phyloP scores from a whole-genome alignment of 306 rosid genomes.

The Acacia confusa region DNA sequence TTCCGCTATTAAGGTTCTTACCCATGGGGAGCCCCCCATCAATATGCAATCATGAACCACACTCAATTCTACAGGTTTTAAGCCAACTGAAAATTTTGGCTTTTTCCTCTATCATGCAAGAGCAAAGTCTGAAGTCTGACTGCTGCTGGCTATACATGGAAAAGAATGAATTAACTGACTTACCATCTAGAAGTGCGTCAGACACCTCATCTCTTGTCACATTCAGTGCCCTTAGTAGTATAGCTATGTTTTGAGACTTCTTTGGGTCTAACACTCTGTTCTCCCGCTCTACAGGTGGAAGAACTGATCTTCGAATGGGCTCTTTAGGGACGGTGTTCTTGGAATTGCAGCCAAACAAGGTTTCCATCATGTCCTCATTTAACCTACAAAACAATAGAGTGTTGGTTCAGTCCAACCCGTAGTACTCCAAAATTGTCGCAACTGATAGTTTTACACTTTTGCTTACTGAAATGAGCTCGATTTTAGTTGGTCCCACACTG shows the following conservation, averaged over 20 bases:
- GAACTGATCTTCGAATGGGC: constrained; percentile 58
- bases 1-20: not conserved
- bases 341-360: constrained; percentile 77
- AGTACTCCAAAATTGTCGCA: not conserved
- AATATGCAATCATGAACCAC: not conserved
- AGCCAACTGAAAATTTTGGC: constrained; percentile 28
- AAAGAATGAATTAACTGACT: constrained; percentile 30
- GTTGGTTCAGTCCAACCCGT: not conserved
- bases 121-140: constrained; percentile 16
- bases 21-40: not conserved
- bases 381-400: constrained; percentile 48
- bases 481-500: constrained; percentile 98
- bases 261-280: constrained; percentile 89
- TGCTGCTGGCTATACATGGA: not conserved
- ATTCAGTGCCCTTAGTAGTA: constrained; percentile 85
- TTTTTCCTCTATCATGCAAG: not conserved
- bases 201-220: constrained; percentile 92
- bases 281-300: constrained; percentile 71
- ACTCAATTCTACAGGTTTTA: not conserved
- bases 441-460: not conserved
- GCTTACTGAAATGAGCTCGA: constrained; percentile 94
- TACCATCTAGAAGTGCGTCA: constrained; percentile 93
- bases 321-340: constrained; percentile 60
- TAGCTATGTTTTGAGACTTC: constrained; percentile 97
- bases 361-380: constrained; percentile 99